phyloP scores from a whole-genome alignment of 2,329 filamentous ascomycete species.

The Monilinia fructigena region DNA sequence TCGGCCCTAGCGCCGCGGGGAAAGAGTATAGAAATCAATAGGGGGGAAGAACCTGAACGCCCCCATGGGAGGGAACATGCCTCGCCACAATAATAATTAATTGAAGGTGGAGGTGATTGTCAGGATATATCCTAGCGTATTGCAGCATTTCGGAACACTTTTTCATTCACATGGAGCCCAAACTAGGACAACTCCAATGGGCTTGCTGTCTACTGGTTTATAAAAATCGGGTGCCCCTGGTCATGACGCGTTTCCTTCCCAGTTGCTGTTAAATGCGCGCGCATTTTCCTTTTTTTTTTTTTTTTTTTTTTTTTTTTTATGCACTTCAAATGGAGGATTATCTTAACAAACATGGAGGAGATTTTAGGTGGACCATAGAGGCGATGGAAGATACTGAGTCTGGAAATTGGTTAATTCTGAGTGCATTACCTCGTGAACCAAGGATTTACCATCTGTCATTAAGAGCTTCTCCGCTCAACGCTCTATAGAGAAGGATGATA shows the following conservation, averaged over 20 bases:
- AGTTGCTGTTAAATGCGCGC: conserved; percentile 3
- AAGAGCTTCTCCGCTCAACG: not conserved
- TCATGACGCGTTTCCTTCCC: not conserved
- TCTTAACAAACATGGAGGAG: not conserved
- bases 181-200: conserved; percentile 3
- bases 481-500: conserved; percentile 8
- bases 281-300: conserved; percentile 1
- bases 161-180: conserved; percentile 3
- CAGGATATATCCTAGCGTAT: not conserved
- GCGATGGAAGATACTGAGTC: not conserved
- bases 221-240: not conserved
- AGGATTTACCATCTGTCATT: not conserved
- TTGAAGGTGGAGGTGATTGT: not conserved
- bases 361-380: not conserved
- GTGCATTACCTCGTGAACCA: conserved; percentile 1
- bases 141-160: not conserved
- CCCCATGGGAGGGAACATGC: conserved; percentile 25
- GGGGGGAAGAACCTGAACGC: conserved; percentile 32
- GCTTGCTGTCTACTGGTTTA: conserved; percentile 9
- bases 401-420: not conserved
- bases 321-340: not conserved
- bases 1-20: conserved; percentile 27
- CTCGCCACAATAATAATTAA: conserved; percentile 22
- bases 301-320: not conserved
- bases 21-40: conserved; percentile 37